Evolutionary conservation across 352 stramenopile species (phyloP).

Genomic region (Phytophthora quininea): DNA sequence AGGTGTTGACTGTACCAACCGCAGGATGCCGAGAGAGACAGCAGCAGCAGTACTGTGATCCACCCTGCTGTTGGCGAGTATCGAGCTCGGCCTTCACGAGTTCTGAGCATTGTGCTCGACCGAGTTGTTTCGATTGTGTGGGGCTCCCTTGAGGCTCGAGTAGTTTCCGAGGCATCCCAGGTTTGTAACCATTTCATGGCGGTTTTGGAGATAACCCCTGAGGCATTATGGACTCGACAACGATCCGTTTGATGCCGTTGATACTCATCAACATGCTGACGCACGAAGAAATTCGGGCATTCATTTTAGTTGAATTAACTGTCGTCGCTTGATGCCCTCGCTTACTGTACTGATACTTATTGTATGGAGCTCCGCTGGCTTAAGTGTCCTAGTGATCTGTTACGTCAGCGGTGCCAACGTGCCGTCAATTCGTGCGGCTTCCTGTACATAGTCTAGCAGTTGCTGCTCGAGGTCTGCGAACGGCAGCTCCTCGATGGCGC

Average conservation of each 20-base stretch:
- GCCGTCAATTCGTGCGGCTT: slow-evolving; percentile 42
- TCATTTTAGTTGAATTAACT: too few relatives aligned
- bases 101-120: slow-evolving; percentile 14
- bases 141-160: background rate
- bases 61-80: slow-evolving; percentile 19
- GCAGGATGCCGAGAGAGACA: slow-evolving; percentile 25
- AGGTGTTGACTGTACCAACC: slow-evolving; percentile 33
- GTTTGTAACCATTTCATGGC: background rate
- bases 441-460: slow-evolving; percentile 47
- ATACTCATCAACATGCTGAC: too few relatives aligned
- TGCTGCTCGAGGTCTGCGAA: slow-evolving; percentile 52
- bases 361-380: slow-evolving; percentile 24
- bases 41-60: slow-evolving; percentile 25
- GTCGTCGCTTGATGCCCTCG: background rate
- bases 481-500: slow-evolving; percentile 40
- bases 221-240: too few relatives aligned
- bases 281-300: too few relatives aligned
- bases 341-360: slow-evolving; percentile 31
- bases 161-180: background rate
- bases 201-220: too few relatives aligned
- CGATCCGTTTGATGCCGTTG: too few relatives aligned
- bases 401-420: slow-evolving; percentile 20
- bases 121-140: slow-evolving; percentile 10
- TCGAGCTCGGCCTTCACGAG: slow-evolving; percentile 7
- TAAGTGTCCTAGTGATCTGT: slow-evolving; percentile 16